A percentile compares a stretch with the other conserved stretches of the same genome.
Evolutionary conservation across 1,139 yeast species (phyloP).

Genomic region (Blastobotrys proliferans): DNA sequence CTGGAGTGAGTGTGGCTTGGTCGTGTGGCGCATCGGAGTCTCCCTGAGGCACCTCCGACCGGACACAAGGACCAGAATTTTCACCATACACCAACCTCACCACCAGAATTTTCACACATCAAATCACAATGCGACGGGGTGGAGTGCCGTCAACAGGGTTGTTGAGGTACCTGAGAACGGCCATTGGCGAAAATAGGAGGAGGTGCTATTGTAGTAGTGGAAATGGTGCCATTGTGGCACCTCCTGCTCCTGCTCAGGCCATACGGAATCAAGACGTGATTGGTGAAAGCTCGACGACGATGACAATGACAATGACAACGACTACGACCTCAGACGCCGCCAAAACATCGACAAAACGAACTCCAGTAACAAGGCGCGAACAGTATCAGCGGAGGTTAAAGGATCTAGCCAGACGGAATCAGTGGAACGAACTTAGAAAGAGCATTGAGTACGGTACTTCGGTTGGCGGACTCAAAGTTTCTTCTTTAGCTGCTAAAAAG

Average conservation of each 20-base stretch:
- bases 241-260: neutral
- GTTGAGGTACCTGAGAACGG: slow-evolving; percentile 17
- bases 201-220: no score
- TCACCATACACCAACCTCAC: neutral
- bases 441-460: slow-evolving; percentile 13
- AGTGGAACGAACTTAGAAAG: slow-evolving; percentile 14
- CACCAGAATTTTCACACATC: neutral
- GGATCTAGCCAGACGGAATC: slow-evolving; percentile 5
- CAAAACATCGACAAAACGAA: neutral
- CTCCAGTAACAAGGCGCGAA: neutral
- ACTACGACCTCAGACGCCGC: neutral
- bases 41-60: neutral
- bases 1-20: no score
- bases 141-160: slow-evolving; percentile 21
- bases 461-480: no score
- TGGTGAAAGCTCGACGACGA: neutral
- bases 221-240: neutral
- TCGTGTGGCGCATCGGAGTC: no score
- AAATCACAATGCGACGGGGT: slow-evolving; percentile 3
- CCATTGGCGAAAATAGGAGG: slow-evolving; percentile 10
- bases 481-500: no score
- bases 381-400: neutral
- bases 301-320: neutral
- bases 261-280: neutral
- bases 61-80: neutral